Evolutionary conservation across 1,284 basidiomycete species (phyloP), one percentile per base, ranked within the genome.

Genomic region (Cryptococcus sp.): DNA sequence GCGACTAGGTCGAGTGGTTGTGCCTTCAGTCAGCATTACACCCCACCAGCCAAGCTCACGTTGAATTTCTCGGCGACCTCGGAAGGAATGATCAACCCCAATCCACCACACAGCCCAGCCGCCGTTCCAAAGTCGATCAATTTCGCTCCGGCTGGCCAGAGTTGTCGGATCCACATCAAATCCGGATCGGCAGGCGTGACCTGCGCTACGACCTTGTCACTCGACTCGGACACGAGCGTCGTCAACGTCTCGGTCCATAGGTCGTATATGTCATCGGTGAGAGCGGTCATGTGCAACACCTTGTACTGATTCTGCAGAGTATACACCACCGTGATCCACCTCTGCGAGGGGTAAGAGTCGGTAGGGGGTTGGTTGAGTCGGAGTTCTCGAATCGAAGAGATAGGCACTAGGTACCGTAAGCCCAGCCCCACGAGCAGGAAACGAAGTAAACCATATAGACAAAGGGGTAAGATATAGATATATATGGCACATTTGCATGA

Each of bases 301-400:
- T 97, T 97, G 82, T 93, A 97, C 40, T 81, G 80, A 77, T 74
- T 88, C 44, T 58, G 51, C 11, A 69, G 62, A n/a, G 72, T 66
- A 50, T 77, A 77, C 47, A 77, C 75, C 51, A 78, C 66, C 2
- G 75, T 74, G 42, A 77, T 71, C 75, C 77, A 77, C 6, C 72
- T 71, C 3, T 70, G 63, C 46, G 74, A 72, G 50, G 75, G 70
- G 24, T 70, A 68, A 3, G 69, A 21, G 66, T 31, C 85, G 76
- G 24, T 88, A 82, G 53, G 87, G 80, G 10, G 81, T 64, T 39
- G 84, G n/a, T 63, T 87, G 6, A 85, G 81, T 12, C 94, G 85
- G 9, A 98, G 81, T 65, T 97, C 93, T 54, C 91, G 86, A 68
- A 98, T 91, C 57, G 82, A 82, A 68, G 90, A 88, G 58, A 97